These are phyloP conservation scores for Phycomyces nitens DNA, from an alignment of 192 early-diverging fungal species.

Conservation along the genomic window DNA sequence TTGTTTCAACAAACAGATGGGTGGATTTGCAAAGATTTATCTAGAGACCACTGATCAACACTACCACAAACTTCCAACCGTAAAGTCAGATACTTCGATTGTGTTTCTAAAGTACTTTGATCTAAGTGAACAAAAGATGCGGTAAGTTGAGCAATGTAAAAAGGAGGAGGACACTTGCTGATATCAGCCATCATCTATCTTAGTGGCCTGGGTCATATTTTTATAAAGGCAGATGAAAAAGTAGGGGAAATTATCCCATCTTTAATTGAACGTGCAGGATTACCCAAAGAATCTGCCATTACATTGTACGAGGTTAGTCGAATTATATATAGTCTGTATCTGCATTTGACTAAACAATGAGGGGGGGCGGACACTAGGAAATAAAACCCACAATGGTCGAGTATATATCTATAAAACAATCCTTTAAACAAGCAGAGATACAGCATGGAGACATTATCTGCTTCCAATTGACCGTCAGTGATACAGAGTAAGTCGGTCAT, in stretches of 20 bases:
- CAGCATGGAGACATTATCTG: slow-evolving; percentile 19
- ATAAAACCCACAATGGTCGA: background rate
- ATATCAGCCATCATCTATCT: background rate
- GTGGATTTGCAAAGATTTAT: slow-evolving; percentile 24
- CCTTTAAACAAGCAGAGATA: slow-evolving; percentile 8
- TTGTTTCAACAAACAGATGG: background rate
- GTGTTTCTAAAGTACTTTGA: slow-evolving; percentile 91
- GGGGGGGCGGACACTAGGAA: background rate
- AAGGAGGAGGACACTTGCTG: background rate
- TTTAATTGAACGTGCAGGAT: slow-evolving; percentile 49
- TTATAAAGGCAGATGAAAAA: slow-evolving; percentile 41
- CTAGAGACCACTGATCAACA: slow-evolving; percentile 10
- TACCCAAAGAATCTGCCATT: slow-evolving; percentile 57
- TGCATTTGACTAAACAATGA: background rate
- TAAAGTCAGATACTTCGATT: slow-evolving; percentile 43
- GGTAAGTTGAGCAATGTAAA: slow-evolving; percentile 38
- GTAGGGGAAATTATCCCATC: slow-evolving; percentile 61
- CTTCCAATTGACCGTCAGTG: slow-evolving; percentile 3
- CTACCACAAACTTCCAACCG: slow-evolving; percentile 1
- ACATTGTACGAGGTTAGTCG: slow-evolving; percentile 28
- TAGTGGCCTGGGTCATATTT: slow-evolving; percentile 53
- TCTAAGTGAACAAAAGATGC: slow-evolving; percentile 51
- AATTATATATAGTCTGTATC: background rate
- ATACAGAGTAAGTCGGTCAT: slow-evolving; percentile 12
- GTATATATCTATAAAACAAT: background rate